phyloP scores from a whole-genome alignment of 2,329 filamentous ascomycete species.

The Cercospora citrullina region DNA sequence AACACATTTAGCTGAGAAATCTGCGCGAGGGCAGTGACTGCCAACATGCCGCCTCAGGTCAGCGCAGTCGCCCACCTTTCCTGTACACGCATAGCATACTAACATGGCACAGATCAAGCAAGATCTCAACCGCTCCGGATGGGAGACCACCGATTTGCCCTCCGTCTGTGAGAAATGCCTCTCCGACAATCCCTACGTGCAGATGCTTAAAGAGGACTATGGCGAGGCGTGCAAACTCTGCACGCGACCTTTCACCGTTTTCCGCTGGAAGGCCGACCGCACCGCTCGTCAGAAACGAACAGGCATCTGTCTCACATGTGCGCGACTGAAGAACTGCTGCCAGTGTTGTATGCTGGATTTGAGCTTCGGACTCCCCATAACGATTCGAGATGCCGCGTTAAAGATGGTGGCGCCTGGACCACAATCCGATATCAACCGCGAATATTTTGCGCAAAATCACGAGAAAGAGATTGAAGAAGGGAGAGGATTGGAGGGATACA shows the following conservation, averaged over 20 bases:
- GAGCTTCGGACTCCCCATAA: constrained; percentile 91
- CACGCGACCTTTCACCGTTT: constrained; percentile 92
- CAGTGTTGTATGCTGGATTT: constrained; percentile 99
- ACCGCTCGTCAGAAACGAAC: constrained; percentile 90
- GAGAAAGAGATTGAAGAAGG: constrained; percentile 95
- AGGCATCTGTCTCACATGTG: constrained; percentile 94
- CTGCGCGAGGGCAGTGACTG: background rate
- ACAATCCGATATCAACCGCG: constrained; percentile 86
- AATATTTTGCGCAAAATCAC: constrained; percentile 97
- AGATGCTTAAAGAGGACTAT: constrained; percentile 98
- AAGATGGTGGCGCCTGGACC: constrained; percentile 98
- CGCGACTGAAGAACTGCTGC: constrained; percentile 96
- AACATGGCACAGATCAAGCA: constrained; percentile 88
- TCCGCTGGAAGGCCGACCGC: constrained; percentile 90
- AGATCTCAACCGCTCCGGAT: constrained; percentile 90
- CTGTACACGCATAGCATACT: constrained; percentile 48
- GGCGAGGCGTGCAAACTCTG: constrained; percentile 72
- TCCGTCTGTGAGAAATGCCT: constrained; percentile 90
- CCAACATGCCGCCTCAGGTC: constrained; percentile 1
- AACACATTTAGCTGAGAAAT: background rate
- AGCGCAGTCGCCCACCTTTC: background rate
- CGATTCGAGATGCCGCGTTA: constrained; percentile 89
- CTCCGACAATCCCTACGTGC: constrained; percentile 94
- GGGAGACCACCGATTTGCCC: constrained; percentile 90
- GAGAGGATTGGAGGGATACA: constrained; percentile 82